A percentile compares a stretch with the other conserved stretches of the same genome.
Evolutionary conservation across 345 rosid species (phyloP).

Genomic region (Litchi chinensis): DNA sequence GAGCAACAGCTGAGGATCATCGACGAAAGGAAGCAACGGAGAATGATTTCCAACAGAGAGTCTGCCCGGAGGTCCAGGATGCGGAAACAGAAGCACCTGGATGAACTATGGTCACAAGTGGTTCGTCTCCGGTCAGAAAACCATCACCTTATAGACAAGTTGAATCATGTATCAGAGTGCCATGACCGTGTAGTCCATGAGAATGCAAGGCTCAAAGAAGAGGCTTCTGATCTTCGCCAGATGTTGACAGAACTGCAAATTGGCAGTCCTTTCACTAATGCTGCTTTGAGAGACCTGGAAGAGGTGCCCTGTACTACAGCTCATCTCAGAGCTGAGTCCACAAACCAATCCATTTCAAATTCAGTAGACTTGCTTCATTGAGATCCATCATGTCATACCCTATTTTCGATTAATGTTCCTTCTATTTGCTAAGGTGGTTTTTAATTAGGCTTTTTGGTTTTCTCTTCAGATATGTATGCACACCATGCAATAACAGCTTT

Average conservation of each 20-base stretch:
- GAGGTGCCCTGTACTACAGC: constrained; percentile 53
- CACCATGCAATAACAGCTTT: constrained; percentile 38
- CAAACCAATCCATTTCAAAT: constrained; percentile 35
- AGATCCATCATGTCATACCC: constrained; percentile 14
- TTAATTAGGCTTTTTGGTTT: constrained; percentile 19
- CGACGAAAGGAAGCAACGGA: constrained; percentile 87
- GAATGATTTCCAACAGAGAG: constrained; percentile 96
- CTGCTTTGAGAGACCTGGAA: constrained; percentile 53
- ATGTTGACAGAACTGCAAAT: constrained; percentile 58
- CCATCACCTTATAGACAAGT: constrained; percentile 61
- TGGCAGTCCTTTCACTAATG: constrained; percentile 43
- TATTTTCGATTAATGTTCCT: constrained; percentile 24
- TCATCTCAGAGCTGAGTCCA: constrained; percentile 45
- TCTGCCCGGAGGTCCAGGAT: constrained; percentile 96
- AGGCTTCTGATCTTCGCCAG: constrained; percentile 72
- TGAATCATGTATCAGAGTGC: constrained; percentile 63
- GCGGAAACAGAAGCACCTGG: constrained; percentile 95
- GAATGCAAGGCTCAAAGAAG: constrained; percentile 79
- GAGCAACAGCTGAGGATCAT: constrained; percentile 59
- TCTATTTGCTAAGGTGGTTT: constrained; percentile 23
- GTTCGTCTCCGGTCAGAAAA: constrained; percentile 74
- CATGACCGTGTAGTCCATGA: constrained; percentile 69
- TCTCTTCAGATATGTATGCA: constrained; percentile 20
- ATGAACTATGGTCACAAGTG: constrained; percentile 91
- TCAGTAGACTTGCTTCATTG: constrained; percentile 51